A percentile compares a stretch with the other conserved stretches of the same genome.
Evolutionary conservation across 176 grass and related monocot genomes (phyloP).

Genomic region (Paspalum vaginatum): DNA sequence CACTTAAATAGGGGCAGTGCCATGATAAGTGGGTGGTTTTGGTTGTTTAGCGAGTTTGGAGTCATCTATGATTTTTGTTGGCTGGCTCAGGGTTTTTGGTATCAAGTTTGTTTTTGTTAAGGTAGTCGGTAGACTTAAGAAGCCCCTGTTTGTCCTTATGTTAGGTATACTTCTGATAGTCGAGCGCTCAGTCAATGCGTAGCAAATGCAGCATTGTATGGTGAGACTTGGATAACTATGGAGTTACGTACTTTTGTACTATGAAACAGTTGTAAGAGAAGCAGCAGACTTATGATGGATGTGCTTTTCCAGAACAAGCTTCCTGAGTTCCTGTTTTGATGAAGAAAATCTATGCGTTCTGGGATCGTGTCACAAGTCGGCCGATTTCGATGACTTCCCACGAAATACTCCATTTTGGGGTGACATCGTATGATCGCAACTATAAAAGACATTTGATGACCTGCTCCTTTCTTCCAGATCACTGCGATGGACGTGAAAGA

Average conservation of each 20-base stretch:
- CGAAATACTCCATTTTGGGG: background rate
- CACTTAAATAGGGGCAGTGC: constrained; percentile 17
- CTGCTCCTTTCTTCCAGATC: background rate
- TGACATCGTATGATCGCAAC: background rate
- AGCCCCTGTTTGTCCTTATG: background rate
- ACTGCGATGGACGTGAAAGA: background rate
- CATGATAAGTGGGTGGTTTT: constrained; percentile 11
- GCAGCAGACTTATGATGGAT: background rate
- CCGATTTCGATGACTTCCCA: too few species aligned
- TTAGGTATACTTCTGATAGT: background rate
- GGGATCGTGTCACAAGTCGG: background rate
- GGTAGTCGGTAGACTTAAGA: constrained; percentile 14
- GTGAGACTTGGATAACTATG: background rate
- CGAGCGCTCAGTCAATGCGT: background rate
- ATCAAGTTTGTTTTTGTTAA: background rate
- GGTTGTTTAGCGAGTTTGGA: constrained; percentile 21
- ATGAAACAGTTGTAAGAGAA: background rate
- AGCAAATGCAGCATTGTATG: constrained; percentile 15
- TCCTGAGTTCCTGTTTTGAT: background rate
- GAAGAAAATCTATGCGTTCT: background rate
- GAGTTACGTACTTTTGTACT: background rate
- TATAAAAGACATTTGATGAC: background rate
- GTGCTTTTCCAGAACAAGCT: background rate
- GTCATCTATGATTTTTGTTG: constrained; percentile 43
- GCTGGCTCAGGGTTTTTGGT: constrained; percentile 28